A percentile compares a stretch with the other conserved stretches of the same genome.
Conservation (phyloP, 2,329 filamentous ascomycete species). For the Pseudogymnoascus sp. region DNA sequence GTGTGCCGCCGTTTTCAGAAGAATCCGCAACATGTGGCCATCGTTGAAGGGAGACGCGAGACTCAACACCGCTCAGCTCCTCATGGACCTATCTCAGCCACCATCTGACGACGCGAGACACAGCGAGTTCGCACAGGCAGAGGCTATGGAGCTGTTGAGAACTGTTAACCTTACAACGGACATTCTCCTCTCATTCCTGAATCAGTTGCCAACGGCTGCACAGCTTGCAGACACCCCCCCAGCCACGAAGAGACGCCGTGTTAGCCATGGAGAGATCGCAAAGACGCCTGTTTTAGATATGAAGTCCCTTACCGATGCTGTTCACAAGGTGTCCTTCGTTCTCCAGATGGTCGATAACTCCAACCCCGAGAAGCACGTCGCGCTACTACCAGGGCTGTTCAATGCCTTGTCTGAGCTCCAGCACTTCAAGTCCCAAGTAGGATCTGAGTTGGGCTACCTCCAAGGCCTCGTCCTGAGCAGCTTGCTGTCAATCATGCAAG, state of each 20-base stretch:
- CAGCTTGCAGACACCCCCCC: conserved; percentile 65
- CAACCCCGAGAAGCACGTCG: conserved; percentile 63
- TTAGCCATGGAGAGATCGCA: conserved; percentile 62
- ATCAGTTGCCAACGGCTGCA: conserved; percentile 64
- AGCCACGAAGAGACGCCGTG: conserved; percentile 70
- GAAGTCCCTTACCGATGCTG: conserved; percentile 55
- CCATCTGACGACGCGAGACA: conserved; percentile 24
- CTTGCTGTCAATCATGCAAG: conserved; percentile 74
- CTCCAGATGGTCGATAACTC: conserved; percentile 82
- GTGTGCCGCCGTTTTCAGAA: conserved; percentile 56
- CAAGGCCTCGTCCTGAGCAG: conserved; percentile 78
- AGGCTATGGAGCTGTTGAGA: conserved; percentile 65
- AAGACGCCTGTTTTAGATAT: conserved; percentile 53
- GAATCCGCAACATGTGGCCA: conserved; percentile 65
- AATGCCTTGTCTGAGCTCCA: conserved; percentile 79
- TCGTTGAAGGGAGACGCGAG: conserved; percentile 58
- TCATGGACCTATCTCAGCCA: conserved; percentile 53
- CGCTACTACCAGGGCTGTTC: conserved; percentile 73
- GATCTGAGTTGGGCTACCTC: conserved; percentile 83
- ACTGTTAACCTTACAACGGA: conserved; percentile 65
- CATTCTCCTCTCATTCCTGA: conserved; percentile 63
- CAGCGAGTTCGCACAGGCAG: conserved; percentile 37
- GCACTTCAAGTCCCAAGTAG: conserved; percentile 69
- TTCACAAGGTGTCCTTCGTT: conserved; percentile 76
- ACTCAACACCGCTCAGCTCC: conserved; percentile 49